Evolutionary conservation across 2,329 filamentous ascomycete genomes (phyloP).

Genomic region (Talaromyces islandicus): DNA sequence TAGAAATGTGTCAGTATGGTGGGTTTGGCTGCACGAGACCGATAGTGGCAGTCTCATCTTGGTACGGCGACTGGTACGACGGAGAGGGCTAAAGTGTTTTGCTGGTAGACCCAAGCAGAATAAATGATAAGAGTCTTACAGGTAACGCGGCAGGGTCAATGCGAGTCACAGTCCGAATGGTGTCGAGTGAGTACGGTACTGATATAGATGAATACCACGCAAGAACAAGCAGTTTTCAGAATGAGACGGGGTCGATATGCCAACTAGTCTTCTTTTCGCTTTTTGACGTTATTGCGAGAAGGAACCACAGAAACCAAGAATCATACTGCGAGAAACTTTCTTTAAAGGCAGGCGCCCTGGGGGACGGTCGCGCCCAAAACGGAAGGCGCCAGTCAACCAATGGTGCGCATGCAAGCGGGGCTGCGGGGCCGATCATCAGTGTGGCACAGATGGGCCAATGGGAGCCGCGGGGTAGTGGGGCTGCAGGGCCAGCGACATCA

Average conservation of each 20-base stretch:
- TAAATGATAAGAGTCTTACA: not conserved
- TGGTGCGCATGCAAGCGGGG: not conserved
- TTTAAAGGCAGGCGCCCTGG: not conserved
- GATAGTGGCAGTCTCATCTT: not conserved
- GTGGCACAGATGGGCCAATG: not conserved
- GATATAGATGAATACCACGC: not conserved
- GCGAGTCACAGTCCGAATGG: not conserved
- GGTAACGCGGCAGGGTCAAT: not conserved
- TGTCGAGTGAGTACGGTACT: not conserved
- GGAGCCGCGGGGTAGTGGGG: not conserved
- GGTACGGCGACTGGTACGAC: not conserved
- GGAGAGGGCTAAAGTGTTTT: not conserved
- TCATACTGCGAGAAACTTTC: not conserved
- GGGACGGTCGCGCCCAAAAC: not conserved
- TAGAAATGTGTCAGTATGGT: constrained; percentile 1
- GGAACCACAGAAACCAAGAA: too few species aligned
- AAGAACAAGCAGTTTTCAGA: not conserved
- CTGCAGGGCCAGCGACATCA: not conserved
- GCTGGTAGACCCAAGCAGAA: too few species aligned
- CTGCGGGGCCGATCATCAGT: not conserved
- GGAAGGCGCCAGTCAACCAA: not conserved
- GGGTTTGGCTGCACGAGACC: not conserved
- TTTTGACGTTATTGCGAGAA: not conserved
- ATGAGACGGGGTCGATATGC: too few species aligned
- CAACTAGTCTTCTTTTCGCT: too few species aligned